These are phyloP conservation scores for Pseudonectria foliicola DNA, from an alignment of 2,329 filamentous ascomycete genomes.

Conservation along the genomic window DNA sequence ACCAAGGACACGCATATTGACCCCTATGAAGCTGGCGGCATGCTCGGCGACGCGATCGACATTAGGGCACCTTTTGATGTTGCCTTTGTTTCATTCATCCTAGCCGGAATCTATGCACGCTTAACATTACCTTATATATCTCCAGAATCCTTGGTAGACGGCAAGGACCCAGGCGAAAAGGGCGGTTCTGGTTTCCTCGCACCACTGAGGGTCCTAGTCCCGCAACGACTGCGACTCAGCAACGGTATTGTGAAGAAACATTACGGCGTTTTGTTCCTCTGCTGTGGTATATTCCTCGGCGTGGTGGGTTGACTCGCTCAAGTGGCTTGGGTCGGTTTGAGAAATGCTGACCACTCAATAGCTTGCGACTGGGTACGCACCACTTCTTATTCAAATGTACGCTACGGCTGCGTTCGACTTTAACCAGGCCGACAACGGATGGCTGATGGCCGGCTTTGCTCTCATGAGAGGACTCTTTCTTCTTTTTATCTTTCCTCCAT, in stretches of 20 bases:
- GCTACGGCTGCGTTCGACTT: constrained; percentile 50
- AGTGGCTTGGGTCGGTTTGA: neutral
- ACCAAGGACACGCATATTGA: neutral
- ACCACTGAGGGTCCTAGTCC: constrained; percentile 54
- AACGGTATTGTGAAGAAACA: constrained; percentile 47
- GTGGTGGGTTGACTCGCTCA: constrained; percentile 38
- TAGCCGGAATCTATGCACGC: constrained; percentile 35
- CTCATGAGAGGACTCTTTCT: constrained; percentile 49
- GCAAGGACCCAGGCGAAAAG: constrained; percentile 21
- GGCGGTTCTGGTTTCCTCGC: constrained; percentile 51
- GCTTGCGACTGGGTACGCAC: constrained; percentile 62
- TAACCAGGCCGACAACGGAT: constrained; percentile 47
- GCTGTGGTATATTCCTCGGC: constrained; percentile 58
- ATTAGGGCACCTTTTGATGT: constrained; percentile 59
- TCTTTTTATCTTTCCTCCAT: constrained; percentile 45
- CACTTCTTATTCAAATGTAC: constrained; percentile 53
- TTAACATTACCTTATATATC: constrained; percentile 44
- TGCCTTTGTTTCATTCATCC: constrained; percentile 50
- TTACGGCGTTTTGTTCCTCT: constrained; percentile 57
- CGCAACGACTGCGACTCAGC: constrained; percentile 44
- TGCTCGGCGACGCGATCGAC: constrained; percentile 56
- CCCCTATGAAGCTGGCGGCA: constrained; percentile 44
- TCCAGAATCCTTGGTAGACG: constrained; percentile 30
- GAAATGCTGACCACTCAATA: constrained; percentile 15
- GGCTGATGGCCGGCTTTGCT: constrained; percentile 49